These are phyloP conservation scores for Puccinellia tenuiflora DNA, from an alignment of 176 grass and related monocot genomes.

Conservation along the genomic window DNA sequence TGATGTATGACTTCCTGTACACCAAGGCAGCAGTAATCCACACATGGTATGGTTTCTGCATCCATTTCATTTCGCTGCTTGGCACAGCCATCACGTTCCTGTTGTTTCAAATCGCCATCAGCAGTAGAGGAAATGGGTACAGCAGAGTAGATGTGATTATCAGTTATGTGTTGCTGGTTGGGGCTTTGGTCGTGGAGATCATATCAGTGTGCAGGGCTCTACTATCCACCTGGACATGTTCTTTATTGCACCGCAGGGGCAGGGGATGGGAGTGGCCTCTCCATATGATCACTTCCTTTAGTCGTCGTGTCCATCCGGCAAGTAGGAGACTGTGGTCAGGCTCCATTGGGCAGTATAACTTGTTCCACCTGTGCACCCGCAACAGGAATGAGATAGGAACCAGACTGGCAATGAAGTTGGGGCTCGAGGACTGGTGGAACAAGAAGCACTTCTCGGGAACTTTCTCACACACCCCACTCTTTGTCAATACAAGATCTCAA, in stretches of 20 bases:
- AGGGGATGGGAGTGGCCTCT: not conserved
- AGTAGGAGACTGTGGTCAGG: not conserved
- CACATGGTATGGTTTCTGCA: constrained; percentile 4
- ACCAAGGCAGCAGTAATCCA: not conserved
- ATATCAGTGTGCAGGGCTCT: not conserved
- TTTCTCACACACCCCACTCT: not conserved
- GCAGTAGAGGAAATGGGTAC: not conserved
- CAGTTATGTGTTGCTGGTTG: not conserved
- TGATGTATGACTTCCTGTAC: not conserved
- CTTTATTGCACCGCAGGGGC: not conserved
- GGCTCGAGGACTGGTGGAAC: not conserved
- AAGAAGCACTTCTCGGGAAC: not conserved
- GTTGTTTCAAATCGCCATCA: not conserved
- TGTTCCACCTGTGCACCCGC: not conserved
- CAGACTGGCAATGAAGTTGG: not conserved
- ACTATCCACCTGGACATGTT: not conserved
- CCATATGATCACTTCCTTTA: not conserved
- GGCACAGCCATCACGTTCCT: not conserved
- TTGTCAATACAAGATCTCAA: not conserved
- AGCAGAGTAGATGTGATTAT: not conserved
- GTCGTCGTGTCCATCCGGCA: not conserved
- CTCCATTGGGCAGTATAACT: not conserved
- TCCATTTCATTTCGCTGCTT: not conserved
- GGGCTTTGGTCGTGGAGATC: not conserved
- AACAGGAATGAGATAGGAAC: not conserved